These are phyloP conservation scores for Tolypocladium cylindrosporum DNA, from an alignment of 2,329 filamentous ascomycete genomes.

Conservation along the genomic window DNA sequence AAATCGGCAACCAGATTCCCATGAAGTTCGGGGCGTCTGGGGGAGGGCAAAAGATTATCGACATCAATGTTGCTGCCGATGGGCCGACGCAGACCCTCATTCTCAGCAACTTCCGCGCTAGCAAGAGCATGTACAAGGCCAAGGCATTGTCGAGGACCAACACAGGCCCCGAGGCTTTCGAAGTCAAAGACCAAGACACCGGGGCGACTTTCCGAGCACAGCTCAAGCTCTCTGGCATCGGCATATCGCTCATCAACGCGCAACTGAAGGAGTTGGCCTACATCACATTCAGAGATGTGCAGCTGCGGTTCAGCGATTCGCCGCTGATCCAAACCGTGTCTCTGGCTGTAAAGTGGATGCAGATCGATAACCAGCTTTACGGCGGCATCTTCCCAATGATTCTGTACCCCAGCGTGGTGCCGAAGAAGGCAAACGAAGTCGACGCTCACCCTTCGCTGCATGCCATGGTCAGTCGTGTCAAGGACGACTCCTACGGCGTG, in stretches of 20 bases:
- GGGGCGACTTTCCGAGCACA: slow-evolving; percentile 84
- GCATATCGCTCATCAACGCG: slow-evolving; percentile 85
- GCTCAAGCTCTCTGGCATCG: slow-evolving; percentile 78
- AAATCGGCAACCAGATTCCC: slow-evolving; percentile 92
- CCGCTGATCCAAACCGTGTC: slow-evolving; percentile 85
- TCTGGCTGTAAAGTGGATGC: slow-evolving; percentile 93
- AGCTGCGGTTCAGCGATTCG: slow-evolving; percentile 89
- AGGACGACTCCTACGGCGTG: slow-evolving; percentile 96
- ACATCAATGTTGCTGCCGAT: slow-evolving; percentile 91
- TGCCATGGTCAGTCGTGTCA: slow-evolving; percentile 83
- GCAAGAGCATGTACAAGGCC: slow-evolving; percentile 77
- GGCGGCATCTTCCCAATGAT: slow-evolving; percentile 97
- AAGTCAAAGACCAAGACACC: slow-evolving; percentile 86
- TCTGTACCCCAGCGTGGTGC: slow-evolving; percentile 92
- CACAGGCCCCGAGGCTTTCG: slow-evolving; percentile 54
- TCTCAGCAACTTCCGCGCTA: slow-evolving; percentile 84
- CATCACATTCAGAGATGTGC: slow-evolving; percentile 82
- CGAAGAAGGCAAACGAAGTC: slow-evolving; percentile 92
- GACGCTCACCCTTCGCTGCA: slow-evolving; percentile 94
- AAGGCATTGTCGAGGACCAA: slow-evolving; percentile 40
- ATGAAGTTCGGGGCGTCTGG: slow-evolving; percentile 72
- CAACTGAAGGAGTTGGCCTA: slow-evolving; percentile 91
- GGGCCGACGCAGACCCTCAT: slow-evolving; percentile 93
- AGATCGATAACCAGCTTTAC: slow-evolving; percentile 97
- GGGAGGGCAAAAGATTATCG: slow-evolving; percentile 76